Percentiles rank a stretch among this genome's conserved stretches.
phyloP scores from a whole-genome alignment of 331 rosid species.

The Acacia concinna region DNA sequence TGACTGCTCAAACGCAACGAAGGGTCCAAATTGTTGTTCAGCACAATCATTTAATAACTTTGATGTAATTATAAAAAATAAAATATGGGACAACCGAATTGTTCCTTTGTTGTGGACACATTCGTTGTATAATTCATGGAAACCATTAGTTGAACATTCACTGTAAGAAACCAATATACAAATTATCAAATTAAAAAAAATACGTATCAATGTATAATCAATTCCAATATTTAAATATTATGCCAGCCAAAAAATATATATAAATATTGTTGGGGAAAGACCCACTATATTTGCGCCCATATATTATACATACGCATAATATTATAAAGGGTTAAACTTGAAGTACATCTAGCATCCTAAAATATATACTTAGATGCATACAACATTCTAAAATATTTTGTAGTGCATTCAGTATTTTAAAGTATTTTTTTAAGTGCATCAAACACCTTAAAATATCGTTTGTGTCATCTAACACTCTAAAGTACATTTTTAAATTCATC shows the following conservation, averaged over 20 bases:
- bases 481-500: too few species aligned
- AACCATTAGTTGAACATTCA: background rate
- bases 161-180: background rate
- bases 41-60: background rate
- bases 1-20: background rate
- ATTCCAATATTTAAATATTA: background rate
- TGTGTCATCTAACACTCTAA: too few species aligned
- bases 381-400: too few species aligned
- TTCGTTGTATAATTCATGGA: background rate
- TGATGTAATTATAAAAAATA: background rate
- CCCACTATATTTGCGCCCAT: background rate
- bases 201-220: too few species aligned
- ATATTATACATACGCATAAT: too few species aligned
- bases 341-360: too few species aligned
- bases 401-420: too few species aligned
- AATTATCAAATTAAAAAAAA: background rate
- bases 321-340: too few species aligned
- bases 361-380: too few species aligned
- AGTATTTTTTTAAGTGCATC: too few species aligned
- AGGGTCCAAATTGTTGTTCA: background rate
- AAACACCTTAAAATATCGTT: too few species aligned
- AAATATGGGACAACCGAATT: background rate
- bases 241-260: background rate
- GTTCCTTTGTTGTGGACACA: background rate
- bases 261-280: background rate